Evolutionary conservation across 2,329 filamentous ascomycete species (phyloP).

Genomic region (Zalaria sp.): DNA sequence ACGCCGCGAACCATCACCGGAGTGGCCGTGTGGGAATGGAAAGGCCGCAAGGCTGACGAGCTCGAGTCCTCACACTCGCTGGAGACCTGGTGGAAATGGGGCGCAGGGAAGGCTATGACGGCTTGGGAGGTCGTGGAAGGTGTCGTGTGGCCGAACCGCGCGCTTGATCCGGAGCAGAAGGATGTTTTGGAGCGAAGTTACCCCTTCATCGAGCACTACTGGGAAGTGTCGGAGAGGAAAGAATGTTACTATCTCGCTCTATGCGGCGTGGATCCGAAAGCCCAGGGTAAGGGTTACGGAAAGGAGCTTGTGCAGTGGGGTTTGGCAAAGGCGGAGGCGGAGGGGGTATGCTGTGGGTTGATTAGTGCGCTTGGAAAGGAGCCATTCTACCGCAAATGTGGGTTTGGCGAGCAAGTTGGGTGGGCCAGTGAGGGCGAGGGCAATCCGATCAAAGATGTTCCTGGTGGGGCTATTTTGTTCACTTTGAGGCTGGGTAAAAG

Average conservation of each 20-base stretch:
- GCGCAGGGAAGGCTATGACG: conserved; percentile 5
- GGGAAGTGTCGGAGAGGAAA: conserved; percentile 9
- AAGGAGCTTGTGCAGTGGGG: conserved; percentile 14
- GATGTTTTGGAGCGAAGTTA: conserved; percentile 6
- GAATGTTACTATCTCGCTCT: conserved; percentile 14
- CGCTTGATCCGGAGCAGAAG: conserved; percentile 7
- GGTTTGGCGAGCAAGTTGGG: conserved; percentile 1
- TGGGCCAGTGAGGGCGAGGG: conserved; percentile 4
- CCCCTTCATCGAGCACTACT: conserved; percentile 12
- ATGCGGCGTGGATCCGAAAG: conserved; percentile 11
- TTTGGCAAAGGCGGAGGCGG: conserved; percentile 16
- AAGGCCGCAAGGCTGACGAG: conserved; percentile 3
- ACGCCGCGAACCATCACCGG: conserved; percentile 8
- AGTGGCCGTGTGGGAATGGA: conserved; percentile 13
- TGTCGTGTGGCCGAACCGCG: conserved; percentile 11
- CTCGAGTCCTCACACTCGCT: conserved; percentile 1
- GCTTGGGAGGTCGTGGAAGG: conserved; percentile 10
- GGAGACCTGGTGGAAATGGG: conserved; percentile 4
- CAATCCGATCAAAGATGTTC: conserved; percentile 3
- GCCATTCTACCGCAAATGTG: conserved; percentile 10
- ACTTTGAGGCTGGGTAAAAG: background rate
- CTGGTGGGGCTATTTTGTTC: conserved; percentile 6
- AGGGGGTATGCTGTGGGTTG: conserved; percentile 37
- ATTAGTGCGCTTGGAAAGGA: conserved; percentile 12
- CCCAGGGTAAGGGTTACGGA: conserved; percentile 12